Evolutionary conservation across 306 rosid genomes (phyloP).

Genomic region (Dalbergia oliveri): DNA sequence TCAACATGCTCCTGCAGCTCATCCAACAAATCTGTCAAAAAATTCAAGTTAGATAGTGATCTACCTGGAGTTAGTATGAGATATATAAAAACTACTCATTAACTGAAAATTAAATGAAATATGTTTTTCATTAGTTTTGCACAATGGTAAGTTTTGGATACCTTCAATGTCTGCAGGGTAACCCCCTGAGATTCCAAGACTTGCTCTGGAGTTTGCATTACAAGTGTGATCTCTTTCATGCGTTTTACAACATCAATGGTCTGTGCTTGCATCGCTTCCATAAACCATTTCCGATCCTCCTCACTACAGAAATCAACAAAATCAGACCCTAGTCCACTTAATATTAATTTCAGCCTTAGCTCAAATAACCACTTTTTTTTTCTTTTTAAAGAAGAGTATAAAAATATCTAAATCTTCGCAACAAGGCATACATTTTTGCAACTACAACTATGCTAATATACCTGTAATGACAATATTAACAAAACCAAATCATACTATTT

Average conservation of each 20-base stretch:
- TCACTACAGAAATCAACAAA: slow-evolving; percentile 58
- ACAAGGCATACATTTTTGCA: neutral
- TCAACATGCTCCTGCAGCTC: slow-evolving; percentile 97
- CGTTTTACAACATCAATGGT: slow-evolving; percentile 82
- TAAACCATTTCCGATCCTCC: slow-evolving; percentile 90
- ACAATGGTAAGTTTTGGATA: slow-evolving; percentile 8
- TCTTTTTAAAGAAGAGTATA: no score
- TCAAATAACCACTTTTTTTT: no score
- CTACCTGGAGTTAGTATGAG: neutral
- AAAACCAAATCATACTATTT: neutral
- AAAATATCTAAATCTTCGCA: neutral
- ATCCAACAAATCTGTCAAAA: slow-evolving; percentile 78
- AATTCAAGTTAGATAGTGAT: slow-evolving; percentile 15
- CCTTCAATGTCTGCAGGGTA: slow-evolving; percentile 82
- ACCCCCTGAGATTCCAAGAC: slow-evolving; percentile 91
- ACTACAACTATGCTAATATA: neutral
- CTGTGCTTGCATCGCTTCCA: slow-evolving; percentile 95
- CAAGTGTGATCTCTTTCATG: slow-evolving; percentile 91
- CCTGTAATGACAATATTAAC: neutral
- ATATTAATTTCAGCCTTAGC: slow-evolving; percentile 13
- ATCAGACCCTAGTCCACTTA: slow-evolving; percentile 4
- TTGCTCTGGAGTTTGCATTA: slow-evolving; percentile 89
- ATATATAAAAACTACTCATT: neutral
- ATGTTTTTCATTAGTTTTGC: neutral
- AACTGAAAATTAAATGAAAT: neutral